Base-by-base conservation (phyloP, 805 yeast genomes). In the Saccharomycopsis sp. region DNA sequence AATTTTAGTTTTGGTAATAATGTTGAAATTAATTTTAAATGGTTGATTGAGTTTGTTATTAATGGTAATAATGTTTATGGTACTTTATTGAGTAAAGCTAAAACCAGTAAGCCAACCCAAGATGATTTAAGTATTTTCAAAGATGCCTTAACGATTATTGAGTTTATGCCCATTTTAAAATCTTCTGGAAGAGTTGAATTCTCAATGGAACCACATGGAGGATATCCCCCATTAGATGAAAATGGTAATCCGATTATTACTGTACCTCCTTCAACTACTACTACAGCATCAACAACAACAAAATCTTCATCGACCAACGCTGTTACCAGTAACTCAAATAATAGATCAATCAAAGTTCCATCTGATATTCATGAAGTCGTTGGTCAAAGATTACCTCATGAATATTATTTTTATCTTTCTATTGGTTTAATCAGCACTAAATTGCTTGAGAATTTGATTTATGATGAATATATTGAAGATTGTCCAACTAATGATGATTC, bases 371-470 rank as follows among this genome's bases (percentile, higher is more conserved):
- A 84, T 55, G 87, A 79, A 34, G 72, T 87, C 35, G 69, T 92
- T 36, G 86, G 94, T 8, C 85, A 82, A 57, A 73, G 88, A 54
- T 64, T 92, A 38, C 94, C 96, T 2, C 82, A 85, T 40, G 97
- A 88, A 59, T 67, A 81, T 31, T 79, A 74, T 52, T 87, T 79
- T 55, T 92, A 86, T 58, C 75, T 75, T 54, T 79, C 94, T 1
- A 58, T 81, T 43, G 97, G 96, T 1, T 55, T 88, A 19, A 62
- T 81, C 10, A 72, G 78, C 5, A 61, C 79, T 4, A 76, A 75
- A 42, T 57, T 84, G 19, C 67, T 80, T 31, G 81, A 79, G 47
- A 73, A 86, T 0, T 65, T 88, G 15, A 67, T 79, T 1, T 74
- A 74, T 43, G 92, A 86, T 2, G 60, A 64, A 26, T 70, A 72